A percentile compares a stretch with the other conserved stretches of the same genome.
phyloP scores from a whole-genome alignment of 164 flowering plant species.

The Stephania japonica region DNA sequence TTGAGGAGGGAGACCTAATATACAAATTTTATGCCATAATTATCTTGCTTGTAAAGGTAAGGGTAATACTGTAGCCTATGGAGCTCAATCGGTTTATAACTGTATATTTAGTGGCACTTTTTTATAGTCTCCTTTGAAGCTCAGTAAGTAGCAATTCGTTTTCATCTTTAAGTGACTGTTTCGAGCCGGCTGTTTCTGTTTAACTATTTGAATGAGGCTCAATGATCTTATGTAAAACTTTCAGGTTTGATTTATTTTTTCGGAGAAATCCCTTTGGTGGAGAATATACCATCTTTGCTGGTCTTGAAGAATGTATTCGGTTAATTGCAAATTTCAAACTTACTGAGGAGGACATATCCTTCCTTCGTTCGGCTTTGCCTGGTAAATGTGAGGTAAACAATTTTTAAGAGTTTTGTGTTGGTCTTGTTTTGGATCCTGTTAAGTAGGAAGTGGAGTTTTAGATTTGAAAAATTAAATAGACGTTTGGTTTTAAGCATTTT shows the following conservation, averaged over 20 bases:
- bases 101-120: too few species aligned
- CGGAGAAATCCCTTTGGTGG: constrained; percentile 98
- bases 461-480: constrained; percentile 2
- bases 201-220: background rate
- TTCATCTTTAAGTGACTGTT: background rate
- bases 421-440: background rate
- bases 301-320: constrained; percentile 86
- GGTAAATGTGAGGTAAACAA: constrained; percentile 69
- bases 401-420: background rate
- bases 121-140: too few species aligned
- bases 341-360: constrained; percentile 70
- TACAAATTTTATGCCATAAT: too few species aligned
- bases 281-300: constrained; percentile 92
- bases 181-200: background rate
- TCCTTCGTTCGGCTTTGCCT: constrained; percentile 55
- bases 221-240: constrained; percentile 14
- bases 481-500: background rate
- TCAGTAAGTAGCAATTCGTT: background rate
- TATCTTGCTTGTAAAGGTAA: too few species aligned
- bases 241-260: constrained; percentile 92
- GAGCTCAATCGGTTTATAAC: too few species aligned
- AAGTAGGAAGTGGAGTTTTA: constrained; percentile 6
- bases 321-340: constrained; percentile 80
- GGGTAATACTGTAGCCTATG: too few species aligned
- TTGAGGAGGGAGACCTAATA: too few species aligned